phyloP scores from a whole-genome alignment of 78 protist species.

The Tieghemostelium lacteum region DNA sequence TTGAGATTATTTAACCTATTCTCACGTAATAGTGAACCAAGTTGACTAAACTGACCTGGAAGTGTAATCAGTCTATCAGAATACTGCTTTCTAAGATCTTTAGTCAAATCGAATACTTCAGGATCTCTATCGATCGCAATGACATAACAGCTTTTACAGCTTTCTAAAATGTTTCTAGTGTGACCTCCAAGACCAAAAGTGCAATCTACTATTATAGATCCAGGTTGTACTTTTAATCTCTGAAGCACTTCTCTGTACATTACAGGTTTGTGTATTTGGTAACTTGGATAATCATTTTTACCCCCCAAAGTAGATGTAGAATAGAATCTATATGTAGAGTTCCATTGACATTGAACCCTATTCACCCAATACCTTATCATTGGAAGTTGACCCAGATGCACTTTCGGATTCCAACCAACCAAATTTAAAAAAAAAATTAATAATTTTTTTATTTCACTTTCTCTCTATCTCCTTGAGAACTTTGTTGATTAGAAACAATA shows the following conservation, averaged over 20 bases:
- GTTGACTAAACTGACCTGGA: constrained; percentile 21
- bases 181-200: constrained; percentile 78
- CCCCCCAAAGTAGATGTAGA: too few species aligned
- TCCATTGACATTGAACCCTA: too few species aligned
- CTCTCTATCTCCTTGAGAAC: too few species aligned
- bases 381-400: too few species aligned
- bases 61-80: constrained; percentile 44
- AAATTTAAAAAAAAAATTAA: too few species aligned
- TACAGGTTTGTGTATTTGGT: constrained; percentile 64
- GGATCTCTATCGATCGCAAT: constrained; percentile 72
- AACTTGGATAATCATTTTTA: constrained; percentile 20
- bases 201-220: constrained; percentile 14
- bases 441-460: too few species aligned
- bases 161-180: constrained; percentile 15
- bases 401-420: too few species aligned
- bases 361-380: too few species aligned
- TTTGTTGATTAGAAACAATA: too few species aligned
- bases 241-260: constrained; percentile 32
- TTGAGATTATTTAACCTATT: not conserved
- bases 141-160: constrained; percentile 27
- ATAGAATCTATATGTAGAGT: too few species aligned
- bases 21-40: not conserved
- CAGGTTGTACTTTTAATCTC: constrained; percentile 2
- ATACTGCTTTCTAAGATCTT: constrained; percentile 9
- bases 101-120: constrained; percentile 45